Evolutionary conservation across 768 basidiomycete genomes (phyloP), one percentile per base, ranked within the genome.

Genomic region (Rhodotorula graminis): DNA sequence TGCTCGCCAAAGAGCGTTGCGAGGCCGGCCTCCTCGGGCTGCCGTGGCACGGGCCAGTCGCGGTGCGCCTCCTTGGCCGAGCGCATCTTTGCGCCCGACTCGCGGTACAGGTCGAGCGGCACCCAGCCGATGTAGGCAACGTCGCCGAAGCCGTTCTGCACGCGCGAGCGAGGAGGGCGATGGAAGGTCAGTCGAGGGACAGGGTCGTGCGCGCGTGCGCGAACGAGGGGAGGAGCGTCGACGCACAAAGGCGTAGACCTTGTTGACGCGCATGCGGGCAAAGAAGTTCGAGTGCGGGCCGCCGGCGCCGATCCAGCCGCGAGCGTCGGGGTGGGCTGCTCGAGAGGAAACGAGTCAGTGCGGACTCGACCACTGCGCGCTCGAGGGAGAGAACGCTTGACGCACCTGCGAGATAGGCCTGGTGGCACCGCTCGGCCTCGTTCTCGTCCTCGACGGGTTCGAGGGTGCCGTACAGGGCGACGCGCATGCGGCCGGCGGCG

Each of bases 111-210:
- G 27, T 78, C 77, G 31, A 77, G 65, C 10, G 76, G 76, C 40
- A 77, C 60, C 77, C 77, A 78, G 19, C 76, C 74, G 57, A 77
- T 77, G 59, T 66, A 73, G 16, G 74, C 65, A 19, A 73, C 73
- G 67, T 74, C 72, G 50, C 77, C 74, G 63, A 76, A 74, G 27
- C 77, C 75, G 40, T 66, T 46, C 71, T 67, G 62, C 10, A 33
- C 14, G 50, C 23, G 23, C 25, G 25, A 6, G 42, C 29, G 44
- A 2, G 42, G 4, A 8, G 60, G 3, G 42, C 27, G 12, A 40
- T 2, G 47, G 29, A 10, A 19, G 42, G 15, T 19, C 42, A 42
- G 12, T n/a, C 23, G 62, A 27, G 12, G 1, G 27, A 23, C 1
- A 6, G 27, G 14, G 25, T 0, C 21, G 16, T 3, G 2, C 1